Conservation (phyloP, 495 filamentous ascomycete genomes). For the Lasiosphaeria hispida region DNA sequence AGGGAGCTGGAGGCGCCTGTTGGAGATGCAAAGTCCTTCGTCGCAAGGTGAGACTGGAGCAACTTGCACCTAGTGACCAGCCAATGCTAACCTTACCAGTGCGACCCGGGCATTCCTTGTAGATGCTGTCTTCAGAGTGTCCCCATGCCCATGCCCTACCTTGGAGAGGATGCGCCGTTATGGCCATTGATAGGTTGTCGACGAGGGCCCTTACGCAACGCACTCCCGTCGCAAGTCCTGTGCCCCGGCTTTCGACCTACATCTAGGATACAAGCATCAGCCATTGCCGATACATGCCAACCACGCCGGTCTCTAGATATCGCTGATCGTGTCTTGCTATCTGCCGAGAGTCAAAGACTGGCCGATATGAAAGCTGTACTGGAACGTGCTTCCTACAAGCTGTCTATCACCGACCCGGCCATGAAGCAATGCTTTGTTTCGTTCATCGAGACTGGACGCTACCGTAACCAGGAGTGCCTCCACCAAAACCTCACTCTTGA, state of each 20-base stretch:
- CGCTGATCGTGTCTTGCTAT: slow-evolving; percentile 23
- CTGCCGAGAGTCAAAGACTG: slow-evolving; percentile 27
- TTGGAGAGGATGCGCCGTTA: slow-evolving; percentile 30
- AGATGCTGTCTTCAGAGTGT: slow-evolving; percentile 30
- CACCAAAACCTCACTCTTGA: slow-evolving; percentile 18
- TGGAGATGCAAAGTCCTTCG: slow-evolving; percentile 39
- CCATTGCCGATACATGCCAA: neutral
- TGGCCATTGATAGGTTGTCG: slow-evolving; percentile 37
- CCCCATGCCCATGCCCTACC: slow-evolving; percentile 28
- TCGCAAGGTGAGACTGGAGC: slow-evolving; percentile 24
- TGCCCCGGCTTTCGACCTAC: slow-evolving; percentile 22
- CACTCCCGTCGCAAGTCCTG: slow-evolving; percentile 24
- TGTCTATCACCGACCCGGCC: slow-evolving; percentile 23
- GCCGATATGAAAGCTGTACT: slow-evolving; percentile 32
- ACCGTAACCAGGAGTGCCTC: slow-evolving; percentile 26
- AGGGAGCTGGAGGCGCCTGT: slow-evolving; percentile 30
- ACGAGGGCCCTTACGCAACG: slow-evolving; percentile 28
- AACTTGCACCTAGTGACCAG: neutral
- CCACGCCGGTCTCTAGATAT: slow-evolving; percentile 23
- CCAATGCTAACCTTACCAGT: slow-evolving; percentile 19
- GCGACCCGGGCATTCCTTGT: slow-evolving; percentile 30
- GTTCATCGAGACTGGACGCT: slow-evolving; percentile 28
- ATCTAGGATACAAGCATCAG: neutral
- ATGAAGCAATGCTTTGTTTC: slow-evolving; percentile 19
- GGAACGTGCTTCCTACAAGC: slow-evolving; percentile 28